Evolutionary conservation across 495 filamentous ascomycete species (phyloP).

Genomic region (Aspergillus kassunensis): DNA sequence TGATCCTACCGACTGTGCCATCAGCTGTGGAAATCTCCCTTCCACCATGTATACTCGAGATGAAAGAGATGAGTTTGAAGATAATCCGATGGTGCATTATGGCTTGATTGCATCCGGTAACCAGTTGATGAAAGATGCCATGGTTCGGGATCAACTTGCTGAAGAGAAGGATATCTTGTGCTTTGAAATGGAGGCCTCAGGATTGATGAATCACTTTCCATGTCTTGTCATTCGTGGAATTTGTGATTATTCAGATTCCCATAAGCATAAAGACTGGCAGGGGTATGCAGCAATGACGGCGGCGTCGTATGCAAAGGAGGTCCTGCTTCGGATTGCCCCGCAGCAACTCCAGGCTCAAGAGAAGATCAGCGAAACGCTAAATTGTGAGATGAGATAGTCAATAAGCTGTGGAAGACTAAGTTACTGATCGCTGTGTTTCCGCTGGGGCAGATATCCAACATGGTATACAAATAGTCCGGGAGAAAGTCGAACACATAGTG

Average conservation of each 20-base stretch:
- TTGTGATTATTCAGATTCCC: constrained; percentile 26
- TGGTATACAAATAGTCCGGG: no score
- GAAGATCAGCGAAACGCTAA: neutral
- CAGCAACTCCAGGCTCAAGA: neutral
- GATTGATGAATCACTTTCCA: constrained; percentile 10
- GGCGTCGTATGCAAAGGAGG: constrained; percentile 17
- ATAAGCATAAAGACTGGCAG: constrained; percentile 17
- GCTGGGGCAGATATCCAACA: no score
- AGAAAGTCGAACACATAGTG: no score
- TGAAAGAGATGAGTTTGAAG: neutral
- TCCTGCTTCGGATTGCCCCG: constrained; percentile 19
- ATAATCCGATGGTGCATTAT: constrained; percentile 15
- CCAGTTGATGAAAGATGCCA: constrained; percentile 13
- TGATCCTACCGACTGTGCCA: neutral
- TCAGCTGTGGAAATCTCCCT: neutral
- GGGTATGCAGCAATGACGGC: constrained; percentile 17
- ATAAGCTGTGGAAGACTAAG: no score
- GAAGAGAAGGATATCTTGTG: neutral
- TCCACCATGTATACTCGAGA: no score
- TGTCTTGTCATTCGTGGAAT: constrained; percentile 24
- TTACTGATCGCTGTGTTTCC: no score
- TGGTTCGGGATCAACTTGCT: neutral
- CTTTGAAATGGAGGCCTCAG: constrained; percentile 5
- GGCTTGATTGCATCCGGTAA: constrained; percentile 21
- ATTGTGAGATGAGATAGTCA: neutral